Evolutionary conservation across 495 filamentous ascomycete species (phyloP).

Genomic region (Antarctomyces pellizariae): DNA sequence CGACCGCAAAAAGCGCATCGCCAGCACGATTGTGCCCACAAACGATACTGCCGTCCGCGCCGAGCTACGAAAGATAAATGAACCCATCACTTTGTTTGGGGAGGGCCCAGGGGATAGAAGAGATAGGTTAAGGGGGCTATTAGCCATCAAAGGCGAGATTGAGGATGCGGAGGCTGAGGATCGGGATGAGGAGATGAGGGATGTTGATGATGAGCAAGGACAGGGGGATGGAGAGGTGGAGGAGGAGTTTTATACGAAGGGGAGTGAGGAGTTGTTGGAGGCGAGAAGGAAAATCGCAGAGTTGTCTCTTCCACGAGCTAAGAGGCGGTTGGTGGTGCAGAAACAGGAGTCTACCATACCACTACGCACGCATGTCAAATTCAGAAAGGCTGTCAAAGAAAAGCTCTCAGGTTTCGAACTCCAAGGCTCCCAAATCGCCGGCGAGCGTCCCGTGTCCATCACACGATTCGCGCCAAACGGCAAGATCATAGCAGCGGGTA

Average conservation of each 20-base stretch:
- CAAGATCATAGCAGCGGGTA: slow-evolving; percentile 64
- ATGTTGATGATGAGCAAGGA: slow-evolving; percentile 22
- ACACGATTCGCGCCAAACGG: slow-evolving; percentile 76
- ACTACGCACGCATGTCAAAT: slow-evolving; percentile 69
- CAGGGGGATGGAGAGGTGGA: slow-evolving; percentile 51
- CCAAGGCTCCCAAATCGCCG: slow-evolving; percentile 78
- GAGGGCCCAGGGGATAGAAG: slow-evolving; percentile 72
- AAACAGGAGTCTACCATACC: slow-evolving; percentile 61
- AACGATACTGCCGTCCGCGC: slow-evolving; percentile 73
- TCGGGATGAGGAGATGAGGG: slow-evolving; percentile 38
- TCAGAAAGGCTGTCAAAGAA: slow-evolving; percentile 75
- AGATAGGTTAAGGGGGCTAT: slow-evolving; percentile 64
- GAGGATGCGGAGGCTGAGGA: slow-evolving; percentile 28
- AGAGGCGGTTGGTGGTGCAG: slow-evolving; percentile 48
- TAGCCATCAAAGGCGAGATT: slow-evolving; percentile 48
- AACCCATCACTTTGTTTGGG: slow-evolving; percentile 88
- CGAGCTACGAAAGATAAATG: slow-evolving; percentile 57
- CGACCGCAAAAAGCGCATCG: slow-evolving; percentile 66
- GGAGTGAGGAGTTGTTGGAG: slow-evolving; percentile 45
- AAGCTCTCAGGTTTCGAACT: slow-evolving; percentile 62
- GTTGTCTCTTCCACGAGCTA: slow-evolving; percentile 68
- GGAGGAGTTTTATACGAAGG: slow-evolving; percentile 90
- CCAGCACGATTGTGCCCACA: slow-evolving; percentile 83
- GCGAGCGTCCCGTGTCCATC: slow-evolving; percentile 74
- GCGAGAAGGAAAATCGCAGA: slow-evolving; percentile 62